Conservation (phyloP, 331 rosid species). For the Pyrus hybrid region DNA sequence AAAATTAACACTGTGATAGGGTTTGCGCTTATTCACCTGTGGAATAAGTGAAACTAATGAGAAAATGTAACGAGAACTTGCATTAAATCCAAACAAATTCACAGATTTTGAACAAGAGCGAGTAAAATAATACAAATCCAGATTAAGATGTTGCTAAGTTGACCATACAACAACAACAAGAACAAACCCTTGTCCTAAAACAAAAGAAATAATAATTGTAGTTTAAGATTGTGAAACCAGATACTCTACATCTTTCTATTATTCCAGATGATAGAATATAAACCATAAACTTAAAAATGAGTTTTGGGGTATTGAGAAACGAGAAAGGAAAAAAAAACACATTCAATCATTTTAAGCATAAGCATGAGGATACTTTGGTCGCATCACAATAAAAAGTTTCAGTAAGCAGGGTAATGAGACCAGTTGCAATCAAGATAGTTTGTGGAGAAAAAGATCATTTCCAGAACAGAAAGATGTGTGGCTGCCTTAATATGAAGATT, state of each 20-base stretch:
- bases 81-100: background rate
- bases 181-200: too few relatives aligned
- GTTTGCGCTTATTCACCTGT: constrained; percentile 88
- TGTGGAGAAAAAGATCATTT: background rate
- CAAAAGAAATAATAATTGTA: background rate
- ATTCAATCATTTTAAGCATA: background rate
- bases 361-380: background rate
- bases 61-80: background rate
- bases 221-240: background rate
- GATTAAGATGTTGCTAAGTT: background rate
- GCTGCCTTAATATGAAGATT: background rate
- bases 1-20: constrained; percentile 80
- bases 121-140: background rate
- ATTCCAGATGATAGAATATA: background rate
- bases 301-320: background rate
- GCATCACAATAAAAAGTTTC: background rate
- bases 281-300: background rate
- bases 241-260: background rate
- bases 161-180: too few relatives aligned
- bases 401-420: background rate
- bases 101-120: background rate
- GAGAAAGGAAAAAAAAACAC: background rate
- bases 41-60: constrained; percentile 11
- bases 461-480: too few relatives aligned
- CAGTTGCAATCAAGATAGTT: background rate